Evolutionary conservation across 2,329 filamentous ascomycete genomes (phyloP).

Genomic region (Anthostomella pinea): DNA sequence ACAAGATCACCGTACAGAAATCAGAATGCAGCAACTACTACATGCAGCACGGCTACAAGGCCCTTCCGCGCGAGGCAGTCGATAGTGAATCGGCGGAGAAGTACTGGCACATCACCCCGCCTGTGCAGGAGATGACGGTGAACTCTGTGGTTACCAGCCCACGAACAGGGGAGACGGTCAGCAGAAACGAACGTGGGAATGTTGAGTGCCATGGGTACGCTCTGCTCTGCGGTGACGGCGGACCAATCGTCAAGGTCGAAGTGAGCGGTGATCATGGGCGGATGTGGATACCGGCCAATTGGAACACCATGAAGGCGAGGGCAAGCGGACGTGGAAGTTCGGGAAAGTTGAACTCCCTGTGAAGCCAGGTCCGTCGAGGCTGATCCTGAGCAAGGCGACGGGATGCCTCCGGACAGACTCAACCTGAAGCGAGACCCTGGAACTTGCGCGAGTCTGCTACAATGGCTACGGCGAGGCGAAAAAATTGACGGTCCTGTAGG

Average conservation of each 20-base stretch:
- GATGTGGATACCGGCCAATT: conserved; percentile 46
- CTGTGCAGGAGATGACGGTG: conserved; percentile 54
- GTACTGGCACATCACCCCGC: conserved; percentile 48
- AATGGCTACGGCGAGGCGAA: conserved; percentile 56
- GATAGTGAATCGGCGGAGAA: conserved; percentile 46
- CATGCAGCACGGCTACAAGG: conserved; percentile 58
- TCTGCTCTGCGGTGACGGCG: conserved; percentile 49
- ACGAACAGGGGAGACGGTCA: conserved; percentile 8
- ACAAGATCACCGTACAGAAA: conserved; percentile 48
- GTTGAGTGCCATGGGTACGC: conserved; percentile 54
- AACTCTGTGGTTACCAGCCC: conserved; percentile 46
- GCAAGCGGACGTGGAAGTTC: conserved; percentile 56
- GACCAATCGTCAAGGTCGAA: conserved; percentile 52
- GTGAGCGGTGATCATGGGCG: conserved; percentile 46
- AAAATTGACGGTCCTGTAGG: conserved; percentile 33
- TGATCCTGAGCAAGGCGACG: conserved; percentile 53
- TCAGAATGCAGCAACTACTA: conserved; percentile 53
- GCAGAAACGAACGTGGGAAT: conserved; percentile 35
- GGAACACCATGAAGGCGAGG: conserved; percentile 17
- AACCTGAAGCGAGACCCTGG: conserved; percentile 49
- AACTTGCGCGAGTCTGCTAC: conserved; percentile 60
- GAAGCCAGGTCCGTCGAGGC: conserved; percentile 38
- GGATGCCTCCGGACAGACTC: conserved; percentile 50
- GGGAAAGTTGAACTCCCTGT: conserved; percentile 47
- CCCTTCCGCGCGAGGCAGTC: conserved; percentile 50